A percentile compares a stretch with the other conserved stretches of the same genome.
Evolutionary conservation across 495 filamentous ascomycete genomes (phyloP).

Genomic region (Tetracladium setigerum): DNA sequence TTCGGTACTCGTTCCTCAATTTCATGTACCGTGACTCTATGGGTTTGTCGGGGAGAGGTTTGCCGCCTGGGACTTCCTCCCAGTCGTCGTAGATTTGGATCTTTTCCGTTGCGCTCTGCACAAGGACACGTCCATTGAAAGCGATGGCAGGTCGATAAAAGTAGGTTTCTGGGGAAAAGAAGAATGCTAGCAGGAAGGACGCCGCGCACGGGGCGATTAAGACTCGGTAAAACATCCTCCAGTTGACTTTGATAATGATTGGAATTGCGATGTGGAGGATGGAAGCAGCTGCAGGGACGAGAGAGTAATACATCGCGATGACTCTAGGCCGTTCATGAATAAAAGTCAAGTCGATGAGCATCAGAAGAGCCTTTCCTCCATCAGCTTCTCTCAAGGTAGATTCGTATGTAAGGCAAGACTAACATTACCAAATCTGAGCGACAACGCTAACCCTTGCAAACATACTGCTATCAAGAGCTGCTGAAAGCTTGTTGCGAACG

Average conservation of each 20-base stretch:
- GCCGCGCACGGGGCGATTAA: constrained; percentile 1
- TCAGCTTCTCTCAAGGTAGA: no score
- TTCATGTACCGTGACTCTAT: neutral
- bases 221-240: constrained; percentile 3
- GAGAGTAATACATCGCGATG: neutral
- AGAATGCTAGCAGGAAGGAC: constrained; percentile 1
- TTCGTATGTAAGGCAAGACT: no score
- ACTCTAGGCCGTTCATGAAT: neutral
- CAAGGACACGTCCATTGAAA: constrained; percentile 12
- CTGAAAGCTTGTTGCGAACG: neutral
- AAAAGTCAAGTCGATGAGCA: constrained; percentile 12
- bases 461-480: constrained; percentile 6
- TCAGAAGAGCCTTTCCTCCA: neutral
- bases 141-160: constrained; percentile 9
- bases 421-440: constrained; percentile 6
- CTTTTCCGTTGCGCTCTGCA: constrained; percentile 8
- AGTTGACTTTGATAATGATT: neutral
- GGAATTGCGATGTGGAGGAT: neutral
- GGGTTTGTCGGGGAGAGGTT: constrained; percentile 5
- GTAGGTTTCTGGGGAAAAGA: constrained; percentile 13
- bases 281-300: neutral
- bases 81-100: constrained; percentile 10
- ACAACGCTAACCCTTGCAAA: constrained; percentile 3
- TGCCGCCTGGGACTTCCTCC: constrained; percentile 8
- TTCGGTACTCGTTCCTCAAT: neutral